phyloP scores from a whole-genome alignment of 306 rosid genomes.

The Canavalia gladiata region DNA sequence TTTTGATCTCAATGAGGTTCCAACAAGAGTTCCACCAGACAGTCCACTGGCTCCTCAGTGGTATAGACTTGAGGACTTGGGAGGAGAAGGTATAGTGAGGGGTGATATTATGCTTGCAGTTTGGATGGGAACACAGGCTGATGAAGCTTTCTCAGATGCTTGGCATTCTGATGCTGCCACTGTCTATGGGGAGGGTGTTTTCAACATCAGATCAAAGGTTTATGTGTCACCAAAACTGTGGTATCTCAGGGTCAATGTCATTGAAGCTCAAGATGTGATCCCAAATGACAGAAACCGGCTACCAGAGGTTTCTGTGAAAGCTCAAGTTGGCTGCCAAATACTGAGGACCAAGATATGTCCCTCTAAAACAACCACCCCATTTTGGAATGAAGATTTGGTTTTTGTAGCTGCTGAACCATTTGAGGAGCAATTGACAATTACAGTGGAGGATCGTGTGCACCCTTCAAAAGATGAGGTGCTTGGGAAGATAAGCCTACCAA shows the following conservation, averaged over 20 bases:
- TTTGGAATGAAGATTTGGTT: constrained; percentile 87
- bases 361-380: constrained; percentile 62
- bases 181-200: constrained; percentile 80
- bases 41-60: constrained; percentile 91
- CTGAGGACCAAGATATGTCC: constrained; percentile 72
- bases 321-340: constrained; percentile 80
- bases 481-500: constrained; percentile 77
- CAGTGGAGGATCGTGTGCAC: constrained; percentile 78
- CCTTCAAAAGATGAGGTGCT: constrained; percentile 77
- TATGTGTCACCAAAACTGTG: constrained; percentile 90
- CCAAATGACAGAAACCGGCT: constrained; percentile 68
- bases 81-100: constrained; percentile 68
- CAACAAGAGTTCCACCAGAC: constrained; percentile 90
- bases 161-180: constrained; percentile 91
- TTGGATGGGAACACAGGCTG: constrained; percentile 97
- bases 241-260: constrained; percentile 82
- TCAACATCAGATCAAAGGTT: constrained; percentile 82
- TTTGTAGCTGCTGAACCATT: constrained; percentile 94
- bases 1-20: constrained; percentile 85
- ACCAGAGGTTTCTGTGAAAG: constrained; percentile 79
- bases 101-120: constrained; percentile 90
- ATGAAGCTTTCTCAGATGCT: constrained; percentile 86
- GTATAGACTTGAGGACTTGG: constrained; percentile 73
- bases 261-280: constrained; percentile 88
- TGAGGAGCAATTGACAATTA: constrained; percentile 74